Evolutionary conservation across 2,329 filamentous ascomycete genomes (phyloP).

Genomic region (Hypoxylon sp.): DNA sequence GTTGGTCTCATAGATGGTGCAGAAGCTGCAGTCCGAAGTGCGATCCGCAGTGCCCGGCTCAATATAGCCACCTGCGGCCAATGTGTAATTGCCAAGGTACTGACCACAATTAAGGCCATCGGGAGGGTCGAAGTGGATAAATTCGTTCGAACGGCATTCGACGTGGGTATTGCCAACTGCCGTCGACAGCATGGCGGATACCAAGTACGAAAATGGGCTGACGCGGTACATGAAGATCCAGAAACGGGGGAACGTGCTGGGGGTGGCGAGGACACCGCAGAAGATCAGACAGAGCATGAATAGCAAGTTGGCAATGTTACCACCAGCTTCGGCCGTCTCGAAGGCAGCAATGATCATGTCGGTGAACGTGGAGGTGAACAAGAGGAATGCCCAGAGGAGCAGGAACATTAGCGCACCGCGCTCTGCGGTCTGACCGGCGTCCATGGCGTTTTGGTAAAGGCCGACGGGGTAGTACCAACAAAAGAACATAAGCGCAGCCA

Average conservation of each 20-base stretch:
- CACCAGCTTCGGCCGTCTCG: constrained; percentile 78
- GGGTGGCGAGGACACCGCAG: constrained; percentile 77
- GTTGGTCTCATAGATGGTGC: constrained; percentile 54
- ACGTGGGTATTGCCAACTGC: constrained; percentile 72
- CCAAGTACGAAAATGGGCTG: constrained; percentile 80
- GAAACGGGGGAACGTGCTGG: constrained; percentile 73
- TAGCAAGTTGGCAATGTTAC: constrained; percentile 79
- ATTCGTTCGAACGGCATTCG: constrained; percentile 73
- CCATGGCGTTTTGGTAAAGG: constrained; percentile 75
- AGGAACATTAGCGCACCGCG: constrained; percentile 85
- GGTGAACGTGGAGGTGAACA: constrained; percentile 86
- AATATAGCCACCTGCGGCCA: constrained; percentile 57
- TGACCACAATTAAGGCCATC: constrained; percentile 63
- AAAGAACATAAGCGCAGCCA: constrained; percentile 81
- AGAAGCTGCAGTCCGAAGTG: constrained; percentile 60
- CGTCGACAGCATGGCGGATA: constrained; percentile 72
- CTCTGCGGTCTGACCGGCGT: constrained; percentile 70
- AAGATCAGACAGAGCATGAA: constrained; percentile 81
- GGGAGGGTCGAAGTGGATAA: constrained; percentile 70
- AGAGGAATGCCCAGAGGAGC: constrained; percentile 77
- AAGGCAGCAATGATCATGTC: constrained; percentile 81
- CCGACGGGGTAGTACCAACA: constrained; percentile 90
- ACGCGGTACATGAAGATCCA: constrained; percentile 83
- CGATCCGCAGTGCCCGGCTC: constrained; percentile 54
- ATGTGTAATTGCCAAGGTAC: constrained; percentile 65